Conservation (phyloP, 306 rosid species). For the cucumber (Cucumis sativus) region DNA sequence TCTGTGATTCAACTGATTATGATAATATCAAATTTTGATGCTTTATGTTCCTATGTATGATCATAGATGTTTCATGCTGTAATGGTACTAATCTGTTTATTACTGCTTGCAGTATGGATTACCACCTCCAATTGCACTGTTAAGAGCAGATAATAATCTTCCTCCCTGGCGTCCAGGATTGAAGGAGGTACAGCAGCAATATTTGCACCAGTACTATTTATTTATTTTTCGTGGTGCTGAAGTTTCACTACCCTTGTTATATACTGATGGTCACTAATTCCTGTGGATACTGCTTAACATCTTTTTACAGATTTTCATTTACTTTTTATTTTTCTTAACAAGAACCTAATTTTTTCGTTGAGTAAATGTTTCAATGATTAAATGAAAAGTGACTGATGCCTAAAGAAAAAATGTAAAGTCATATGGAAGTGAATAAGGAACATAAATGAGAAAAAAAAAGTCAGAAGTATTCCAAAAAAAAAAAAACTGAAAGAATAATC, state of each 20-base stretch:
- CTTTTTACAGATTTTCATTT: not conserved
- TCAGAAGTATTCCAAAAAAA: not conserved
- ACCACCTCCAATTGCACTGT: constrained; percentile 59
- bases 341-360: no score
- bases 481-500: not conserved
- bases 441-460: not conserved
- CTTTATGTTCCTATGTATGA: not conserved
- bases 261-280: not conserved
- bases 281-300: not conserved
- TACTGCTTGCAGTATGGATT: constrained; percentile 71
- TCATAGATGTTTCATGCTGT: not conserved
- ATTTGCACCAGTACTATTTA: not conserved
- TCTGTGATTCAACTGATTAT: not conserved
- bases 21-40: not conserved
- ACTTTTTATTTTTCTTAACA: no score
- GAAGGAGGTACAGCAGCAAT: constrained; percentile 49
- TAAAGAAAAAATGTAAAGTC: no score
- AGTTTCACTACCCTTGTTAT: not conserved
- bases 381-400: no score
- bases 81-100: constrained; percentile 11
- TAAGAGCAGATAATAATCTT: constrained; percentile 93
- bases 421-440: not conserved
- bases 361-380: no score
- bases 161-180: constrained; percentile 95
- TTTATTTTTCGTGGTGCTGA: not conserved